Conservation (phyloP, 192 early-diverging fungal genomes). For the Borealophlyctis nickersoniae region DNA sequence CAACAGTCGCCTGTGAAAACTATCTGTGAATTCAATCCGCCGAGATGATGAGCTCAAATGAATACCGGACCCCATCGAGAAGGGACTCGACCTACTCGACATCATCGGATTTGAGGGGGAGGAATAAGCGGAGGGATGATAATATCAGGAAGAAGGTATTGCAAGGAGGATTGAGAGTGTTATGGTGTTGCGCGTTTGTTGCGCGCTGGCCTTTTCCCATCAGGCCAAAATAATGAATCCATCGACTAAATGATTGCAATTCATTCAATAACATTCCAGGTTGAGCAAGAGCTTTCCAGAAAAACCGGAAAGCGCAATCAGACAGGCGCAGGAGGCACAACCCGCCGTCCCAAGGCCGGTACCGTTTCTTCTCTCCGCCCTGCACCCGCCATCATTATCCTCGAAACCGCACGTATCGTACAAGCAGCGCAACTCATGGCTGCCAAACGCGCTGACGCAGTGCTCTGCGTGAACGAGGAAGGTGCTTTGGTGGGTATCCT, state of each 20-base stretch:
- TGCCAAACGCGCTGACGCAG: conserved; percentile 91
- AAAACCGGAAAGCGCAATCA: conserved; percentile 23
- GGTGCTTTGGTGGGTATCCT: conserved; percentile 93
- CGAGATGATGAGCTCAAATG: conserved; percentile 22
- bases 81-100: conserved; percentile 16
- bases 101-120: conserved; percentile 19
- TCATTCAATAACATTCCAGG: conserved; percentile 8
- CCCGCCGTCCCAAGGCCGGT: conserved; percentile 50
- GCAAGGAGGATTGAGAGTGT: too few relatives aligned
- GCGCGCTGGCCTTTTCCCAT: not conserved
- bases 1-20: too few relatives aligned
- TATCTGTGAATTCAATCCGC: too few relatives aligned
- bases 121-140: conserved; percentile 44
- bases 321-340: conserved; percentile 6
- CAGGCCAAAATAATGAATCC: too few relatives aligned
- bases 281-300: conserved; percentile 41
- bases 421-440: conserved; percentile 74
- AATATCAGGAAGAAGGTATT: conserved; percentile 43
- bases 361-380: conserved; percentile 90
- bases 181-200: not conserved
- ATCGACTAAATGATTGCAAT: too few relatives aligned
- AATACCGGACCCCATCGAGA: not conserved
- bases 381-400: conserved; percentile 74
- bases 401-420: conserved; percentile 46
- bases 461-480: conserved; percentile 88